Percentiles rank a stretch among this genome's conserved stretches.
Evolutionary conservation across 179 eudicot species (phyloP).

Genomic region (Beta macrorhiza): DNA sequence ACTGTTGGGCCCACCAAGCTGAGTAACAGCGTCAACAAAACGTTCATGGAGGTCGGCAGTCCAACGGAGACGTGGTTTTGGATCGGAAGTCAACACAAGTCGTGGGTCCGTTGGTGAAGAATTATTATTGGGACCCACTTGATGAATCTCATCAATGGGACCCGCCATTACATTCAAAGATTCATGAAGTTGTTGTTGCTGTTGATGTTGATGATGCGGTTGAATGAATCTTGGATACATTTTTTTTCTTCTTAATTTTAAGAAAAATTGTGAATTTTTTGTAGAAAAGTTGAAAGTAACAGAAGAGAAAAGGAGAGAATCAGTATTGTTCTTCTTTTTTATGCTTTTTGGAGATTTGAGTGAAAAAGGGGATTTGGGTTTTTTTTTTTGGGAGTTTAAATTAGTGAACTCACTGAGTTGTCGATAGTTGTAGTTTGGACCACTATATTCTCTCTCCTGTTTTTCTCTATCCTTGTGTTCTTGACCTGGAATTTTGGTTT

Average conservation of each 20-base stretch:
- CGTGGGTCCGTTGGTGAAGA: slow-evolving; percentile 30
- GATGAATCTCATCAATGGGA: slow-evolving; percentile 32
- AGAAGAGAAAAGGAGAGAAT: too few species aligned
- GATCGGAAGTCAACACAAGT: slow-evolving; percentile 43
- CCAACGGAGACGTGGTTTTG: slow-evolving; percentile 46
- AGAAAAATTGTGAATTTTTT: too few species aligned
- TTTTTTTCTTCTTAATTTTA: too few species aligned
- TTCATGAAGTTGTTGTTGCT: slow-evolving; percentile 32
- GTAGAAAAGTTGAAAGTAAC: too few species aligned
- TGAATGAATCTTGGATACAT: slow-evolving; percentile 51
- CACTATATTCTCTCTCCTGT: too few species aligned
- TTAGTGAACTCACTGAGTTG: too few species aligned
- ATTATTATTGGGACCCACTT: slow-evolving; percentile 19
- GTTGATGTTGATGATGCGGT: slow-evolving; percentile 27
- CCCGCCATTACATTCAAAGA: slow-evolving; percentile 34
- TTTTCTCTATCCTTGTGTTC: too few species aligned
- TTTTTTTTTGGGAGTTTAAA: too few species aligned
- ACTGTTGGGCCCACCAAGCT: slow-evolving; percentile 49
- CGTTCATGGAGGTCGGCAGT: slow-evolving; percentile 46
- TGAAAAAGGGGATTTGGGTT: too few species aligned
- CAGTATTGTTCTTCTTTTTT: not conserved
- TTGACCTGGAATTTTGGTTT: not conserved
- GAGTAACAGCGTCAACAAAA: slow-evolving; percentile 44
- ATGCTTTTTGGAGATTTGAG: not conserved
- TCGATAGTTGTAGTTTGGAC: too few species aligned